Base-by-base conservation (phyloP, 352 stramenopile genomes). In the Phytophthora chlamydospora region DNA sequence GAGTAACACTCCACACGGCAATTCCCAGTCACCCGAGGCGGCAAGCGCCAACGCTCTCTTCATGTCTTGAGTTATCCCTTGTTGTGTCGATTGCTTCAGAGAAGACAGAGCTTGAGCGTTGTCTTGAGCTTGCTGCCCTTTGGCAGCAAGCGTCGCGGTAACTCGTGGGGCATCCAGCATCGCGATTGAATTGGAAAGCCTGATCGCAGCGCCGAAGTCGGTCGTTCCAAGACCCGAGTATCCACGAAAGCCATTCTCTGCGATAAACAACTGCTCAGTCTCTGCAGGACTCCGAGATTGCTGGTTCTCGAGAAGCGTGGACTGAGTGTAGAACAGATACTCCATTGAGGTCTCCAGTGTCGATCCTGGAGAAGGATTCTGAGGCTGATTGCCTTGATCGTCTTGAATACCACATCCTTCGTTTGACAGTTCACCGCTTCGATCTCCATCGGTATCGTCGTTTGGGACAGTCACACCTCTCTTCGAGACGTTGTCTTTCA, bases 401-500 rank as follows among this genome's bases (percentile, higher is more conserved):
- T 51, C 39, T 6, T 58, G 39, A 12, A 21, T 19, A 41, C 11
- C 42, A 27, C 29, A 32, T 2, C 10, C 16, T 9, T 63, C 49
- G 12, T 11, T 36, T 10, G 33, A 13, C 9, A 51, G 68, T 36
- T 64, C 50, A 34, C 11, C 41, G 10, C 51, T 44, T 42, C 31
- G 39, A 9, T 66, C 44, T 21, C 19, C 29, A 46, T 57, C 58
- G 11, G 29, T 10, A 14, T 83, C 76, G 35, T 75, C 68, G 33
- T 64, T 67, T 0, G 68, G 58, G 2, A 93, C 64, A 1, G 84
- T 91, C 5, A 92, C 68, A 1, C 85, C 85, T 43, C 88, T 88
- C 50, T 94, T 94, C 6, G 79, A 91, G 2, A 92, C 83, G 31
- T 94, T 94, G 16, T 87, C 83, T 39, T 94, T 94, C 9, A 88